phyloP scores from a whole-genome alignment of 2,329 filamentous ascomycete species.

The Grosmannia huntii region DNA sequence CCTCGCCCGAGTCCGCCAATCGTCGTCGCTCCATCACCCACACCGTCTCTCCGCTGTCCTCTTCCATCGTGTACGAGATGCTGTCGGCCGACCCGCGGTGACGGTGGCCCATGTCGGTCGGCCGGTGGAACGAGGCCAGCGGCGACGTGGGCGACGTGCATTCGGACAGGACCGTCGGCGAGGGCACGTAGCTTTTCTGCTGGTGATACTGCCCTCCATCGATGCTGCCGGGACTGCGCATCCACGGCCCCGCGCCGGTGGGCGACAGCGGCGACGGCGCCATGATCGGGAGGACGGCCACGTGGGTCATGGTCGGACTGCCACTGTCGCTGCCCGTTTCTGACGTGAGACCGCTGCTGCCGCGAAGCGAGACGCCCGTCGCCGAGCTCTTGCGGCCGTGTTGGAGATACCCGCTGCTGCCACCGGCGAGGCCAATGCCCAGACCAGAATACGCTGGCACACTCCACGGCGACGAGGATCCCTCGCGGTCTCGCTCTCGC shows the following conservation, averaged over 20 bases:
- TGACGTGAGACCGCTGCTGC: constrained; percentile 26
- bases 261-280: constrained; percentile 15
- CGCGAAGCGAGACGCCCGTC: constrained; percentile 28
- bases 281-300: constrained; percentile 1
- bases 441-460: constrained; percentile 15
- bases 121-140: constrained; percentile 12
- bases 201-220: neutral
- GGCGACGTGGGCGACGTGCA: neutral
- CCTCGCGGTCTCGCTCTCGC: constrained; percentile 21
- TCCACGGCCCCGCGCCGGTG: constrained; percentile 15
- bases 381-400: constrained; percentile 36
- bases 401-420: neutral
- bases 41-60: constrained; percentile 42
- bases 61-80: constrained; percentile 55
- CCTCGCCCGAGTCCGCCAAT: constrained; percentile 50
- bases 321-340: constrained; percentile 32
- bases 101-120: constrained; percentile 28
- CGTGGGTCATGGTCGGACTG: constrained; percentile 36
- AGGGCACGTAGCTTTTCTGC: neutral
- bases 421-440: constrained; percentile 3
- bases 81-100: constrained; percentile 50
- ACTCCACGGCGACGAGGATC: constrained; percentile 29
- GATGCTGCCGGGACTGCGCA: constrained; percentile 11
- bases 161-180: neutral
- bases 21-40: constrained; percentile 60